Percentiles rank a stretch among this genome's conserved stretches.
phyloP scores from a whole-genome alignment of 106 monocot species.

The Acorus gramineus region DNA sequence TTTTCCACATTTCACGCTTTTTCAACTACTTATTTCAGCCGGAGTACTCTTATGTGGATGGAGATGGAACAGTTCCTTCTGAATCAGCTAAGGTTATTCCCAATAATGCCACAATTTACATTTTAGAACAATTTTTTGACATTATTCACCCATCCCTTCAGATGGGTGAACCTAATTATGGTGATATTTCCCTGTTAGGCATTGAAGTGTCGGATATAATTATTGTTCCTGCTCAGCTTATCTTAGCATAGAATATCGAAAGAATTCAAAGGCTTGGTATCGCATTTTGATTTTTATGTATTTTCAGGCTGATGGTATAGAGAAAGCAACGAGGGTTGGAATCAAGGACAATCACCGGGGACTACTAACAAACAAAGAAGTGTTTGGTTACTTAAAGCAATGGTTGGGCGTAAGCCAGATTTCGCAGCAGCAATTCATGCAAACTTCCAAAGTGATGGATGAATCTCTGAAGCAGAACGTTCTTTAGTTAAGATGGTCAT shows the following conservation, averaged over 20 bases:
- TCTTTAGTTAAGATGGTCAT: too few relatives aligned
- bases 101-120: neutral
- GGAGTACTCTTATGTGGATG: constrained; percentile 64
- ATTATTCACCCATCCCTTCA: constrained; percentile 1
- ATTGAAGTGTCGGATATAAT: too few relatives aligned
- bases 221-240: too few relatives aligned
- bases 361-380: constrained; percentile 38
- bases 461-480: neutral
- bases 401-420: constrained; percentile 48
- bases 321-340: constrained; percentile 44
- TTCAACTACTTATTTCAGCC: constrained; percentile 32
- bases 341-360: constrained; percentile 51
- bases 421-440: neutral
- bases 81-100: constrained; percentile 59
- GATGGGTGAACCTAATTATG: too few relatives aligned
- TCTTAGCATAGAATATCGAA: too few relatives aligned
- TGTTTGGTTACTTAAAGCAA: constrained; percentile 46
- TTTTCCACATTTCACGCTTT: neutral
- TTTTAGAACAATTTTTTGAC: neutral
- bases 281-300: neutral
- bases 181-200: too few relatives aligned
- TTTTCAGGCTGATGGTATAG: constrained; percentile 64
- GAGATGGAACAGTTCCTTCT: constrained; percentile 74
- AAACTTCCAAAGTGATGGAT: constrained; percentile 44
- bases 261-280: neutral